Evolutionary conservation across 352 stramenopile species (phyloP).

Genomic region (Pythium monospermum): DNA sequence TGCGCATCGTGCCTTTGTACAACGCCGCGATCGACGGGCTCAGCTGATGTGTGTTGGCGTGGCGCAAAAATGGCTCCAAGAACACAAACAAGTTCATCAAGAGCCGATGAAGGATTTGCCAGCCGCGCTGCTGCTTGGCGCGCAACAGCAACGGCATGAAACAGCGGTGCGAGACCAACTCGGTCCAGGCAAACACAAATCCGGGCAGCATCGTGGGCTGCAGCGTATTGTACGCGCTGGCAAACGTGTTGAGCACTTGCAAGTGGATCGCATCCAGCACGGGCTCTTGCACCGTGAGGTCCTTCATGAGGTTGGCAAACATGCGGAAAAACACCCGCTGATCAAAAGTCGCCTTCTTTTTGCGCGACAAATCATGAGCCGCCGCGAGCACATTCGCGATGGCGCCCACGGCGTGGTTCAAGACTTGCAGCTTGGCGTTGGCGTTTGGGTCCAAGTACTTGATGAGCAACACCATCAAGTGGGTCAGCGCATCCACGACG

Average conservation of each 20-base stretch:
- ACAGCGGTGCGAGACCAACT: constrained; percentile 96
- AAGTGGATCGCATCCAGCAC: constrained; percentile 92
- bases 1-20: constrained; percentile 97
- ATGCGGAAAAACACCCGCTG: constrained; percentile 98
- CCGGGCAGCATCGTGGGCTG: constrained; percentile 94
- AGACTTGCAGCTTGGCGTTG: constrained; percentile 76
- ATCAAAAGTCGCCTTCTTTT: constrained; percentile 91
- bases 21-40: constrained; percentile 90
- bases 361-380: constrained; percentile 70
- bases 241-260: constrained; percentile 96
- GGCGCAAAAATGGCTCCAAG: constrained; percentile 94
- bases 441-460: constrained; percentile 90
- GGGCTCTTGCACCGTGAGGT: constrained; percentile 94
- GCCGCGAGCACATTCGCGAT: constrained; percentile 94
- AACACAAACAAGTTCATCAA: constrained; percentile 98
- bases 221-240: constrained; percentile 94
- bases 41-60: constrained; percentile 81
- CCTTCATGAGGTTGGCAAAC: constrained; percentile 96
- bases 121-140: constrained; percentile 94
- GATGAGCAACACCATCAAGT: constrained; percentile 95
- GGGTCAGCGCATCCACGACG: constrained; percentile 95
- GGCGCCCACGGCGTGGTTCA: constrained; percentile 95
- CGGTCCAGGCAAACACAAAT: constrained; percentile 99
- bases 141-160: constrained; percentile 97
- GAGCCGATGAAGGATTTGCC: constrained; percentile 96